Base-by-base conservation (phyloP, 305 asterid genomes). In the Ajuga reptans region DNA sequence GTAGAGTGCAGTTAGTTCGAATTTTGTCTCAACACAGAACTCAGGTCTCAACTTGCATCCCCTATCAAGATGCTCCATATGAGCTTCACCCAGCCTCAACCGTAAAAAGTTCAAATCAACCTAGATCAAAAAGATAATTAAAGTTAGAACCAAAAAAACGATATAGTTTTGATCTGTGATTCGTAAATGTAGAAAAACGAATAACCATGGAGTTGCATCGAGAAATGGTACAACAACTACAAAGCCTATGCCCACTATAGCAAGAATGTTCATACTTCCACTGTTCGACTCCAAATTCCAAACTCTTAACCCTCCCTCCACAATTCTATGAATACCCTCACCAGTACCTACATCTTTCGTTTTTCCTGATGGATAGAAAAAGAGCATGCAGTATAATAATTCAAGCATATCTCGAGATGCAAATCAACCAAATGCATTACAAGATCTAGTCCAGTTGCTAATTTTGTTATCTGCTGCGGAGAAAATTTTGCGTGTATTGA, bases 1-100 rank as follows among this genome's bases (percentile, higher is more conserved):
- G 72, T 89, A 93, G 61, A 93, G 78, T 47, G 97, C 99, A 58
- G 91, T 75, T 37, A 87, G 77, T 27, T 73, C 86, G 67, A 88
- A 93, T 72, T 69, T 87, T 31, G 86, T 78, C 83, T 93, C 96
- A 0, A 75, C 21, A 66, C 85, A 78, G 85, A 93, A 90, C 68
- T 84, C 83, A 0, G 97, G 92, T 56, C 56, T 83, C 83, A 87
- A 71, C 79, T 79, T 84, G 88, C 99, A 90, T 33, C 96, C 99
- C 71, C 78, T 80, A 57, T 86, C 92, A 29, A 86, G 83, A 83
- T 93, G 99, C 63, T 90, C 95, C 6, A 83, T 15, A 41, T 89
- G 97, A 66, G 87, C 95, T 75, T 90, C 96, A 50, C 86, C 95
- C 75, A 90, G 85, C 84, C 89, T 83, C 69, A 27, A 66, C 33